Evolutionary conservation across 202 grass and related monocot species (phyloP).

Genomic region (Brachypodium distachyon): DNA sequence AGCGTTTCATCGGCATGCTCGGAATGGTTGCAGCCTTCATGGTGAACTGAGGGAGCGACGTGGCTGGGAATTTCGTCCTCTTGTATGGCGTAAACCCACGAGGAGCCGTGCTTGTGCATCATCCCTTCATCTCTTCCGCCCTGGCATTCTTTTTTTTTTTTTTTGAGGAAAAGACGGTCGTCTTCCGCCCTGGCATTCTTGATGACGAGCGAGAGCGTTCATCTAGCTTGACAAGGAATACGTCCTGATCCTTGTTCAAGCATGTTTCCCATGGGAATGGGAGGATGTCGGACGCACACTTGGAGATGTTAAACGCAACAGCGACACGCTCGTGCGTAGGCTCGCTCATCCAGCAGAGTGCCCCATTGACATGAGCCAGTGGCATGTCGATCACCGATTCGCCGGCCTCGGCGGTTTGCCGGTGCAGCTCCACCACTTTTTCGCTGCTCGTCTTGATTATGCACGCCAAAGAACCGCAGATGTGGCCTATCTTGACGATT

Average conservation of each 20-base stretch:
- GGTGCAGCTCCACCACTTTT: not conserved
- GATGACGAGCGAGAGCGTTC: not conserved
- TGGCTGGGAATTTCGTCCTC: not conserved
- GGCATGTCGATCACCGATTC: slow-evolving; percentile 18
- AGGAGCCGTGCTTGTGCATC: not conserved
- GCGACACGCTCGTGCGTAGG: not conserved
- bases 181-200: not conserved
- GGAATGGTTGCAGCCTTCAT: not conserved
- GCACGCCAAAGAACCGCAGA: not conserved
- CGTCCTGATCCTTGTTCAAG: not conserved
- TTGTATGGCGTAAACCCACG: not conserved
- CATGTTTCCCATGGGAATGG: not conserved
- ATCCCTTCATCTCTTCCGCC: not conserved
- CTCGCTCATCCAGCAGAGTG: slow-evolving; percentile 15
- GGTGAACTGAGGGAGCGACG: not conserved
- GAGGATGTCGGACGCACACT: not conserved
- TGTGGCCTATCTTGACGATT: slow-evolving; percentile 1
- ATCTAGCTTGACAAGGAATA: not conserved
- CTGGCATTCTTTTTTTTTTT: too few relatives aligned
- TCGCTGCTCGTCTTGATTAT: not conserved
- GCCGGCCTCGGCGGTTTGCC: not conserved
- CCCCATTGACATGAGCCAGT: not conserved
- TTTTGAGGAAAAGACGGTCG: too few relatives aligned
- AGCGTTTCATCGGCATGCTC: not conserved
- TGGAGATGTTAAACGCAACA: not conserved